Evolutionary conservation across 495 filamentous ascomycete genomes (phyloP), one percentile per base, ranked within the genome.

Genomic region (Ascodesmis nigricans): DNA sequence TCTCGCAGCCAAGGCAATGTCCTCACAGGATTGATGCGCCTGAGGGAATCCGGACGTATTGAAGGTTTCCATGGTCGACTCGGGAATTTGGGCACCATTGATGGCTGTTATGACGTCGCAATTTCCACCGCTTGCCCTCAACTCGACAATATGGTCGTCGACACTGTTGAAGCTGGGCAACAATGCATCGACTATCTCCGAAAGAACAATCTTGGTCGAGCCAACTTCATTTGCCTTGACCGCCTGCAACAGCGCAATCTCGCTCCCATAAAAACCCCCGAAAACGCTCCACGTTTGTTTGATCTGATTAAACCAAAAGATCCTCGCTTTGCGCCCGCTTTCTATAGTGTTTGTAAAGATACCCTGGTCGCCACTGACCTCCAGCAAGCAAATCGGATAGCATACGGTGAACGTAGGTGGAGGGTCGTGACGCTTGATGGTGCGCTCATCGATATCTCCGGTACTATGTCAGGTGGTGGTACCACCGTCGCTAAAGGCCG

Each of bases 381-480:
- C 14, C 71, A 75, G 26, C 84, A 95, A 52, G 87, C 87, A 1
- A 93, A 95, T 50, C 71, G 84, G 15, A 91, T 97, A 40, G 90
- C 87, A 15, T 95, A 93, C 45, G 87, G 87, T 29, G 76, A 75
- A 25, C 74, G 66, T 50, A 31, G 90, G 43, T 95, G 87, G 84
- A 69, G 87, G 45, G 90, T 97, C 2, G 87, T 97, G 16, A 95
- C 90, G 0, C 67, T 93, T 18, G 77, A 84, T 45, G 87, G 87
- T 13, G 81, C 92, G 48, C 66, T 97, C 30, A 93, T 97, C 38
- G 87, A 97, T 55, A 83, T 80, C 44, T 91, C 81, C 1, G 87
- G 87, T 58, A 95, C 87, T 5, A 93, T 97, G 90, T 90, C 77
- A 42, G 87, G 87, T 59, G 87, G 87, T 62, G 87, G 87, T 26